phyloP scores from a whole-genome alignment of 192 early-diverging fungal species.

The Backusella liffmaniae region DNA sequence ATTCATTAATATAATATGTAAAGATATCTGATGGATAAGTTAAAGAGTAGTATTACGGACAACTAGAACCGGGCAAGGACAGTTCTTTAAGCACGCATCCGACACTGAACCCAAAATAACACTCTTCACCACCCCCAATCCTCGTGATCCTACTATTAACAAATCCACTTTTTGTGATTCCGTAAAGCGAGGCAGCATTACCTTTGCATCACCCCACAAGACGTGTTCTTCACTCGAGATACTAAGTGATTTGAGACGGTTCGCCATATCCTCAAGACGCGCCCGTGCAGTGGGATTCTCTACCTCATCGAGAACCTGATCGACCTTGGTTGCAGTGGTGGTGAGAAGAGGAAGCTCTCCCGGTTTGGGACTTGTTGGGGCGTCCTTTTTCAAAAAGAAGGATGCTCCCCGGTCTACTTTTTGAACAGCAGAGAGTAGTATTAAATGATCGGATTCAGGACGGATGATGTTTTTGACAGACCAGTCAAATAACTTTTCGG shows the following conservation, averaged over 20 bases:
- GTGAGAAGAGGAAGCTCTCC: constrained; percentile 14
- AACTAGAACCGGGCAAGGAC: constrained; percentile 20
- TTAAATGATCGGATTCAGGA: constrained; percentile 23
- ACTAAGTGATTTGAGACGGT: neutral
- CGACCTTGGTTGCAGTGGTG: constrained; percentile 21
- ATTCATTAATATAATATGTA: neutral
- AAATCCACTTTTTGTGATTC: constrained; percentile 8
- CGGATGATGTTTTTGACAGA: constrained; percentile 31
- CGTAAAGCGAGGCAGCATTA: constrained; percentile 18
- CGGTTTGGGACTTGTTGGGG: neutral
- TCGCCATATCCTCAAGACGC: neutral
- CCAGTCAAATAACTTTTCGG: constrained; percentile 33
- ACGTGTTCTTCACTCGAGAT: constrained; percentile 19
- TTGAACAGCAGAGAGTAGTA: constrained; percentile 15
- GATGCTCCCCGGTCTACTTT: neutral
- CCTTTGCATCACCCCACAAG: constrained; percentile 16
- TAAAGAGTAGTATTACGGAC: constrained; percentile 19
- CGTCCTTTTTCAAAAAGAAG: neutral
- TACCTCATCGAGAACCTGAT: constrained; percentile 21
- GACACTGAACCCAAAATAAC: constrained; percentile 26
- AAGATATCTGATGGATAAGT: neutral
- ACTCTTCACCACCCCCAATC: constrained; percentile 11
- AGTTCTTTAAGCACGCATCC: constrained; percentile 13
- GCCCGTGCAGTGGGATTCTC: neutral
- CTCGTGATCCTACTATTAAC: constrained; percentile 25